Base-by-base conservation (phyloP, 2,329 filamentous ascomycete genomes). In the Calonectria pseudoreteaudii region DNA sequence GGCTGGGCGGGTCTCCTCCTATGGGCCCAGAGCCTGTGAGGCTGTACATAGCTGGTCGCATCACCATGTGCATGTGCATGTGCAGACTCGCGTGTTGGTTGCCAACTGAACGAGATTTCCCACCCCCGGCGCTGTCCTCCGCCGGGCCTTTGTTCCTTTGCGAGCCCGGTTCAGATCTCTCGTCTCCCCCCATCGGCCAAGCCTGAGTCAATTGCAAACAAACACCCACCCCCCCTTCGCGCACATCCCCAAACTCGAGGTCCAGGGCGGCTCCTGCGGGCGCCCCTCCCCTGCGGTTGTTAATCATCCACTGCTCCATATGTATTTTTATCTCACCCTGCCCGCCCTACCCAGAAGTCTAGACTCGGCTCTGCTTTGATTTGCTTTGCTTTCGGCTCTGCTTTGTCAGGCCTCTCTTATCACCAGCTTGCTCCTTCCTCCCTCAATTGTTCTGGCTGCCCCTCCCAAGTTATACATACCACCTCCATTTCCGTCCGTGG, bases 241-340 rank as follows among this genome's bases (percentile, higher is more conserved):
- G 34, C 56, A 41, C 56, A 41, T 60, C 31, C 31, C n/a, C 53
- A 18, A 53, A 53, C 50, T 30, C 16, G 50, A 31, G 30, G 30
- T 10, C 18, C 26, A 16, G 34, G 36, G 36, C 56, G 34, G 56
- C 34, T 62, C 23, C 56, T 62, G 36, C 23, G 36, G 56, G 34
- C 56, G 34, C 56, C 56, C 56, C 34, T 60, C 56, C 56, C 52
- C 56, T 60, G 56, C 36, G 56, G 36, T 36, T 20, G 7, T 31
- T 38, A 41, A 62, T 62, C 56, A 41, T 34, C 34, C 56, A 62
- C 23, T 41, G 56, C 56, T 62, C 56, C 56, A 62, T 62, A 62
- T 62, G 41, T 62, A 41, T 62, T 20, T 36, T 38, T 16, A 41
- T 20, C 23, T 14, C 56, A 41, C 56, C 56, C 56, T 41, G 26